These are phyloP conservation scores for Zygoascus biomembranicola DNA, from an alignment of 805 yeast species.

Conservation along the genomic window DNA sequence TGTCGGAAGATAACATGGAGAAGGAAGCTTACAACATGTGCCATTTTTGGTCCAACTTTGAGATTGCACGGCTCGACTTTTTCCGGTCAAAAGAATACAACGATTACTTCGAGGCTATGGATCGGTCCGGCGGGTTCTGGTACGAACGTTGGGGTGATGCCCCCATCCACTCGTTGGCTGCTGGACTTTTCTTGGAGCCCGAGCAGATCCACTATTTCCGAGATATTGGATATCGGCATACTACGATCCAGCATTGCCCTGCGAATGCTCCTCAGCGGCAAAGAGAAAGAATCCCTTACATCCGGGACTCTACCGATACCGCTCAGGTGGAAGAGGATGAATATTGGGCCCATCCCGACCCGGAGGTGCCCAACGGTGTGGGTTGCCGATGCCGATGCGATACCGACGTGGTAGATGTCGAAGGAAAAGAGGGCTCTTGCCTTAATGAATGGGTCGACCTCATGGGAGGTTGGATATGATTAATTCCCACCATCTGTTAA, in stretches of 20 bases:
- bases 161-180: slow-evolving; percentile 83
- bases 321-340: slow-evolving; percentile 29
- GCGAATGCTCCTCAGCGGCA: slow-evolving; percentile 49
- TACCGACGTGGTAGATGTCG: slow-evolving; percentile 27
- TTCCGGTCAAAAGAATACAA: slow-evolving; percentile 60
- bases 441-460: slow-evolving; percentile 27
- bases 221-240: slow-evolving; percentile 85
- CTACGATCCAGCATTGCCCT: slow-evolving; percentile 80
- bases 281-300: slow-evolving; percentile 28
- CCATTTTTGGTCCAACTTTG: slow-evolving; percentile 92
- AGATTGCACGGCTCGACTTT: slow-evolving; percentile 75
- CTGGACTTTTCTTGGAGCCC: slow-evolving; percentile 62
- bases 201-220: slow-evolving; percentile 81
- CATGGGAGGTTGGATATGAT: slow-evolving; percentile 24
- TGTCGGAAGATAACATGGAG: slow-evolving; percentile 34
- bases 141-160: slow-evolving; percentile 98
- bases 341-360: slow-evolving; percentile 34
- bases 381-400: slow-evolving; percentile 91
- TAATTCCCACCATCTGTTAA: not conserved
- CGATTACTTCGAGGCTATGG: slow-evolving; percentile 60
- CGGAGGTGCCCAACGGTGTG: slow-evolving; percentile 39
- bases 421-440: slow-evolving; percentile 28
- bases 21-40: slow-evolving; percentile 66
- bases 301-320: slow-evolving; percentile 29
- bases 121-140: slow-evolving; percentile 73